A percentile compares a stretch with the other conserved stretches of the same genome.
Conservation (phyloP, 371 early-diverging fungal genomes). For the Rhizopus sp. region DNA sequence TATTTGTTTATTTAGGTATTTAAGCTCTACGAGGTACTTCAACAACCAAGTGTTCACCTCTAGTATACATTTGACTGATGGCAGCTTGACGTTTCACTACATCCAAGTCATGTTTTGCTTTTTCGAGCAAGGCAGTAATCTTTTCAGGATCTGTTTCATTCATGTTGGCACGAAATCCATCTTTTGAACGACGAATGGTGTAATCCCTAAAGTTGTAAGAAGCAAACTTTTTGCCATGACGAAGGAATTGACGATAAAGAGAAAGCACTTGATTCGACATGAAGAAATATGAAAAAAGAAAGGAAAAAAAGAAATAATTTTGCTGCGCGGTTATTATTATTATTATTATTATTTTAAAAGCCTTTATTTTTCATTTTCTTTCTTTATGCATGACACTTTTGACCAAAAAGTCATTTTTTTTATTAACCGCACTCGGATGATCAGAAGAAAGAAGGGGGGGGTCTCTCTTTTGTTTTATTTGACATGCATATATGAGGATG, state of each 20-base stretch:
- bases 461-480: too few species aligned
- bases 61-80: slow-evolving; percentile 61
- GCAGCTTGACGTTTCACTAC: slow-evolving; percentile 68
- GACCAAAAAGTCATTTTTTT: too few species aligned
- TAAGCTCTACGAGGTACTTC: slow-evolving; percentile 31
- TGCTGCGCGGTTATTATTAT: background rate
- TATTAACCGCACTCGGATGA: too few species aligned
- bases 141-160: slow-evolving; percentile 58
- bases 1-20: too few species aligned
- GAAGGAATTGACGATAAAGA: slow-evolving; percentile 67
- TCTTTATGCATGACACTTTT: too few species aligned
- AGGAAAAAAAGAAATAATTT: background rate
- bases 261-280: slow-evolving; percentile 50
- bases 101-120: slow-evolving; percentile 61
- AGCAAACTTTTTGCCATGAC: slow-evolving; percentile 61
- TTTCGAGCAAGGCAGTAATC: slow-evolving; percentile 51
- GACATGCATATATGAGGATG: background rate
- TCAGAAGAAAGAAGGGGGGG: too few species aligned
- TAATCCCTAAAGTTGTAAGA: slow-evolving; percentile 78
- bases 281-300: background rate
- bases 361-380: too few species aligned
- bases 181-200: slow-evolving; percentile 65
- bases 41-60: slow-evolving; percentile 62
- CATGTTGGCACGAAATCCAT: slow-evolving; percentile 65
- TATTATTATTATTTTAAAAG: background rate